These are phyloP conservation scores for Casuarina glauca DNA, from an alignment of 306 rosid species.

Conservation along the genomic window DNA sequence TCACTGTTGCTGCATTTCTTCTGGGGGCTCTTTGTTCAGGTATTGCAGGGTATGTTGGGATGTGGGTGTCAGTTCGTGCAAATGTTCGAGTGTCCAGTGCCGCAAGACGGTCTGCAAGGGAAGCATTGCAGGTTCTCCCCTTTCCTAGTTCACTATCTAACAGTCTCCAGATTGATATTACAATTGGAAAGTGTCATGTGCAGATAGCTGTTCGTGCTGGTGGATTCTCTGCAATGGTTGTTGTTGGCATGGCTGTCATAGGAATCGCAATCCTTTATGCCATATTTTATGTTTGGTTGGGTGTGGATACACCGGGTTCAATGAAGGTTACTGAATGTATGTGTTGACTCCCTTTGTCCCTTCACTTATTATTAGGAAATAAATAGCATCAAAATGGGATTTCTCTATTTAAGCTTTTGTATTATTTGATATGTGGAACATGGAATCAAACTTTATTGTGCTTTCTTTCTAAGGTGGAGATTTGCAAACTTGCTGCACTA, in stretches of 20 bases:
- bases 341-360: conserved; percentile 48
- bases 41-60: conserved; percentile 95
- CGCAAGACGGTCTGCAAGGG: conserved; percentile 97
- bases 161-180: conserved; percentile 26
- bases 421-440: neutral
- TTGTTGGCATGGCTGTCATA: conserved; percentile 98
- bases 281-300: conserved; percentile 91
- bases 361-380: conserved; percentile 23
- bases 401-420: neutral
- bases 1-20: conserved; percentile 94
- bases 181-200: conserved; percentile 41
- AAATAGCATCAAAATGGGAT: neutral
- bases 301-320: conserved; percentile 85
- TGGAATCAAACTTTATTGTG: conserved; percentile 2
- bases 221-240: conserved; percentile 90
- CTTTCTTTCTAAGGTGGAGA: conserved; percentile 19
- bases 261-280: conserved; percentile 92
- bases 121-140: conserved; percentile 88
- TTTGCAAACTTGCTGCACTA: neutral
- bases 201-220: conserved; percentile 99
- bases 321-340: conserved; percentile 96
- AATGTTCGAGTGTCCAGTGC: conserved; percentile 99
- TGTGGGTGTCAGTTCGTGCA: conserved; percentile 99
- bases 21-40: conserved; percentile 97
- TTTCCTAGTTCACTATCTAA: conserved; percentile 26